Percentiles rank a stretch among this genome's conserved stretches.
phyloP scores from a whole-genome alignment of 106 monocot genomes.

The Apostasia shenzhenica region DNA sequence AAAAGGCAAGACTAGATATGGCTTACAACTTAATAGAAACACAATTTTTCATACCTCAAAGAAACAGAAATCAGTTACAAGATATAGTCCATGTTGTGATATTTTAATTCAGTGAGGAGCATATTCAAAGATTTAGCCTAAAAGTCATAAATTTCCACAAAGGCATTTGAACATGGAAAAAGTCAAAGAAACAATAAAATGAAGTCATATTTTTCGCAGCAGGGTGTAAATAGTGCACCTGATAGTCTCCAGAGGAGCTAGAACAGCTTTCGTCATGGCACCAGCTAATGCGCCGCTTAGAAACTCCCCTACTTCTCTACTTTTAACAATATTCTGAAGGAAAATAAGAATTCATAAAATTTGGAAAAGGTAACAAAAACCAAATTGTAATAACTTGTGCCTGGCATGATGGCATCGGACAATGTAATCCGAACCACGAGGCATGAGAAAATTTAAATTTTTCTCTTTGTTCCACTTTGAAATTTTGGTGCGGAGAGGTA shows the following conservation, averaged over 20 bases:
- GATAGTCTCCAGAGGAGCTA: constrained; percentile 85
- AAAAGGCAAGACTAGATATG: too few species aligned
- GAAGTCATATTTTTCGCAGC: too few species aligned
- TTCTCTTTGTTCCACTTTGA: neutral
- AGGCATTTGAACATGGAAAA: too few species aligned
- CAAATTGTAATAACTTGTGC: neutral
- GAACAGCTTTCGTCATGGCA: constrained; percentile 86
- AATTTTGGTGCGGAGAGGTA: neutral
- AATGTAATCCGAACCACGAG: neutral
- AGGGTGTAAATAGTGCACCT: constrained; percentile 23
- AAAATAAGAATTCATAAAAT: neutral
- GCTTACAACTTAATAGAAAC: too few species aligned
- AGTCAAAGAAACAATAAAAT: too few species aligned
- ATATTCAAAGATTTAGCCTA: too few species aligned
- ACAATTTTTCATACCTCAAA: too few species aligned
- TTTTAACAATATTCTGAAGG: constrained; percentile 38
- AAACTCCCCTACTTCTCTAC: constrained; percentile 78
- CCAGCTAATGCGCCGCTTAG: constrained; percentile 85
- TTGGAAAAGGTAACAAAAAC: neutral
- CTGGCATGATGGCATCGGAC: neutral
- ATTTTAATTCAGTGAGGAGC: too few species aligned
- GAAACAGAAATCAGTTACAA: too few species aligned
- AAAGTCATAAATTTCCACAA: too few species aligned
- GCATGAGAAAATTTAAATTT: neutral
- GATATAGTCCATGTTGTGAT: too few species aligned